phyloP scores from a whole-genome alignment of 495 filamentous ascomycete genomes.

The Penicillium cinerascens region DNA sequence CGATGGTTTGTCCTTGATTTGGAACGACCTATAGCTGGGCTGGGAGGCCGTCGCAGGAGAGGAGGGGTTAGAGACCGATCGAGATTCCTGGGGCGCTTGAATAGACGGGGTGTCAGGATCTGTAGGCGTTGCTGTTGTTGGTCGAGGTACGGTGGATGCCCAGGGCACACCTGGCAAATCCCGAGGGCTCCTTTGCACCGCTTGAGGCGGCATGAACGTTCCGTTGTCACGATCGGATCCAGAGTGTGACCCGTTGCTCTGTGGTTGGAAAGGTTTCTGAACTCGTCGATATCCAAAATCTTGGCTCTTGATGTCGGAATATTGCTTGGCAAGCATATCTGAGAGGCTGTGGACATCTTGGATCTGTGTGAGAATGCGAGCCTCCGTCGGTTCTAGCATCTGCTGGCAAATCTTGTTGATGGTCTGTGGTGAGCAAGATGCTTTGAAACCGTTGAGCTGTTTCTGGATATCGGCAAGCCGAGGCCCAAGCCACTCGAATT shows the following conservation, averaged over 20 bases:
- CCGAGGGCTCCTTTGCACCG: not conserved
- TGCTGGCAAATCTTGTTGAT: not conserved
- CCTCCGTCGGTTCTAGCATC: not conserved
- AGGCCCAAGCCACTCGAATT: too few species aligned
- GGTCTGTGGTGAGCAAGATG: not conserved
- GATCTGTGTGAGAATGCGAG: not conserved
- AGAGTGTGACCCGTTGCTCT: not conserved
- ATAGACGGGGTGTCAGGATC: not conserved
- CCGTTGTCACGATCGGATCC: not conserved
- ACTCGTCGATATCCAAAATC: not conserved
- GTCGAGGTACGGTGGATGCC: not conserved
- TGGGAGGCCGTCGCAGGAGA: not conserved
- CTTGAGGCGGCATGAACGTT: not conserved
- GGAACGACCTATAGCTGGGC: not conserved
- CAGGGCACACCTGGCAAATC: not conserved
- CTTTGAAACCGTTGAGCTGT: not conserved
- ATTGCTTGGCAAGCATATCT: not conserved
- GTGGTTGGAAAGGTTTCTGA: not conserved
- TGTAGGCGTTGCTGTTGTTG: not conserved
- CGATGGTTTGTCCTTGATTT: not conserved
- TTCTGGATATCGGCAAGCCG: not conserved
- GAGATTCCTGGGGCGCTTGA: not conserved
- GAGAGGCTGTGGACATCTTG: not conserved
- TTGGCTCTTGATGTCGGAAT: not conserved
- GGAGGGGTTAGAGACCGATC: not conserved